Conservation (phyloP, 2,329 filamentous ascomycete species). For the Monilinia laxa region DNA sequence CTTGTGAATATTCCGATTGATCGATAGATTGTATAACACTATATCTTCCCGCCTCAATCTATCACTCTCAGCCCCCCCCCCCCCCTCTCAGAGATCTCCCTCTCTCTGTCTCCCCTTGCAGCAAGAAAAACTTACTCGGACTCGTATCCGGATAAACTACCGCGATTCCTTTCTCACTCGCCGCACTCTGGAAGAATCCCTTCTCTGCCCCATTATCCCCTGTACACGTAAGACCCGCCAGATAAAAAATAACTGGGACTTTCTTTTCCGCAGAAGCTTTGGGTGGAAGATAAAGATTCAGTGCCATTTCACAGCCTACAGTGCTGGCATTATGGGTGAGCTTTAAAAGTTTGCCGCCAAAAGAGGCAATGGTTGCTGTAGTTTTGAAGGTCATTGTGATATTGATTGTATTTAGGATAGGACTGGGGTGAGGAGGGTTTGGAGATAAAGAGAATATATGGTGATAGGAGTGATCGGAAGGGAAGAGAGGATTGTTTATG, state of each 20-base stretch:
- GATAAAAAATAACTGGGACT: conserved; percentile 85
- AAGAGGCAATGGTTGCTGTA: conserved; percentile 84
- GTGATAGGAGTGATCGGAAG: background rate
- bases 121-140: conserved; percentile 58
- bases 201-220: conserved; percentile 81
- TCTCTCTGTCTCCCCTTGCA: too few relatives aligned
- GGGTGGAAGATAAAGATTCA: conserved; percentile 89
- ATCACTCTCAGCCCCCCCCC: background rate
- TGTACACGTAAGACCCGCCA: conserved; percentile 92
- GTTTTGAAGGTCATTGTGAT: conserved; percentile 78
- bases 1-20: background rate
- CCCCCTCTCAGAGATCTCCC: too few relatives aligned
- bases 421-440: background rate
- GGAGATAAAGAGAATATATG: background rate
- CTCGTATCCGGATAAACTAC: conserved; percentile 94
- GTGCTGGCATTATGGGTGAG: conserved; percentile 78
- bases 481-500: background rate
- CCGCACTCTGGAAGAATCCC: conserved; percentile 88
- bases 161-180: conserved; percentile 80
- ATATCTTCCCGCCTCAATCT: background rate
- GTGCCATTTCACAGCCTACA: conserved; percentile 84
- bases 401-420: background rate
- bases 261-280: conserved; percentile 50
- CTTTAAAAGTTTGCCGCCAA: conserved; percentile 93
- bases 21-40: background rate